A percentile compares a stretch with the other conserved stretches of the same genome.
Evolutionary conservation across 441 rosid genomes (phyloP).

Genomic region (Euphorbia schlechtendalii): DNA sequence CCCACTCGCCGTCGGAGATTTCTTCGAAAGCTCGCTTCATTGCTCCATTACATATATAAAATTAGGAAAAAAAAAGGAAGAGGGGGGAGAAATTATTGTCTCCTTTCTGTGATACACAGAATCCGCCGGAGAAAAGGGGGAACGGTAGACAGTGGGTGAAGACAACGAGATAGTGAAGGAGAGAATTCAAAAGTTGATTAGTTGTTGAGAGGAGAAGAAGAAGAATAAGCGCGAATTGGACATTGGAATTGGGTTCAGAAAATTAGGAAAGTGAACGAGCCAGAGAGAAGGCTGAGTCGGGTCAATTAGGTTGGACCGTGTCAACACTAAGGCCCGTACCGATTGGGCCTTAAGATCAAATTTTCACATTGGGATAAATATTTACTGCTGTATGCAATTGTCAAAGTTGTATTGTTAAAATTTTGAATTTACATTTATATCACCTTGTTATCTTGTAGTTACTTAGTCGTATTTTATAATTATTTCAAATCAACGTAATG

Average conservation of each 20-base stretch:
- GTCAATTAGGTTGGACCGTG: not conserved
- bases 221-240: slow-evolving; percentile 5
- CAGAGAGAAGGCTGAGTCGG: not conserved
- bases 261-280: not conserved
- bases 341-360: too few species aligned
- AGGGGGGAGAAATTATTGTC: not conserved
- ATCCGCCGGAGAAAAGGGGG: not conserved
- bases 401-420: too few species aligned
- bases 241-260: not conserved
- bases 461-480: too few species aligned
- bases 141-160: too few species aligned
- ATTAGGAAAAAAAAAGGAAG: not conserved
- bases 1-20: slow-evolving; percentile 93
- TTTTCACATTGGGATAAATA: too few species aligned
- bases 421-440: too few species aligned
- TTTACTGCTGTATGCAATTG: too few species aligned
- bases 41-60: not conserved
- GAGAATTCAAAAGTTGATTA: slow-evolving; percentile 1
- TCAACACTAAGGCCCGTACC: not conserved
- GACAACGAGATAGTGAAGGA: too few species aligned
- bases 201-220: not conserved
- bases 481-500: too few species aligned
- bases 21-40: slow-evolving; percentile 83
- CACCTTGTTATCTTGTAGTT: too few species aligned
- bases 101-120: not conserved